A percentile compares a stretch with the other conserved stretches of the same genome.
These are phyloP conservation scores for Cystobasidium pallidum DNA, from an alignment of 1,284 basidiomycete species.

Conservation along the genomic window DNA sequence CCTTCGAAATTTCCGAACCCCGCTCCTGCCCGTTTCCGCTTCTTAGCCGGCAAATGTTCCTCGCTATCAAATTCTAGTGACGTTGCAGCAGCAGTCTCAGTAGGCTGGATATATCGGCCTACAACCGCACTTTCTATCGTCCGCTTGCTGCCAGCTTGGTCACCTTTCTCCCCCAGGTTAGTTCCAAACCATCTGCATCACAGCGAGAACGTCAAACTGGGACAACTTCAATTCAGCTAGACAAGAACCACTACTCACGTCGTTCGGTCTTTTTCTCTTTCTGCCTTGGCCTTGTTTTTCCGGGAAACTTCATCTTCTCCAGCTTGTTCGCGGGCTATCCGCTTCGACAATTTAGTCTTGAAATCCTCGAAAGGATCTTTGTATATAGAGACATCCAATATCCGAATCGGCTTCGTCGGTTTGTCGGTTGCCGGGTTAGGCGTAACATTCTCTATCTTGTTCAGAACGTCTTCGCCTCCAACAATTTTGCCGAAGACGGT, in stretches of 20 bases:
- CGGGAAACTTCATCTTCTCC: constrained; percentile 52
- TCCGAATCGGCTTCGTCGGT: constrained; percentile 78
- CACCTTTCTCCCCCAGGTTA: constrained; percentile 45
- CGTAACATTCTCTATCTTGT: constrained; percentile 78
- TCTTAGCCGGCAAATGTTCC: constrained; percentile 55
- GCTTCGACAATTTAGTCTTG: constrained; percentile 72
- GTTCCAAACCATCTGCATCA: constrained; percentile 52
- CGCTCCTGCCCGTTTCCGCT: constrained; percentile 71
- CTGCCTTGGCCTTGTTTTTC: constrained; percentile 56
- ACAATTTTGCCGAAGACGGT: constrained; percentile 97
- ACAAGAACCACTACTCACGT: no score
- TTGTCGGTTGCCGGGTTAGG: constrained; percentile 81
- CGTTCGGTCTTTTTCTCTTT: constrained; percentile 63
- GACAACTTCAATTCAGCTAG: no score
- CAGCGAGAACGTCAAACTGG: no score
- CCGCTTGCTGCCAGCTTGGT: neutral
- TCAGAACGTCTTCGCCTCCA: constrained; percentile 86
- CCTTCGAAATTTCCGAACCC: constrained; percentile 74
- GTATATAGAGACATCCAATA: constrained; percentile 59
- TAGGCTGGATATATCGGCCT: constrained; percentile 58
- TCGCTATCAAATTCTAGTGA: constrained; percentile 47
- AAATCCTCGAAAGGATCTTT: constrained; percentile 84
- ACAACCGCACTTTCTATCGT: constrained; percentile 52
- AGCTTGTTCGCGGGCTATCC: constrained; percentile 65
- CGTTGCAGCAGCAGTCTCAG: constrained; percentile 18